Evolutionary conservation across 2,329 filamentous ascomycete species (phyloP), one percentile per base, ranked within the genome.

Genomic region (Aureobasidium sp.): DNA sequence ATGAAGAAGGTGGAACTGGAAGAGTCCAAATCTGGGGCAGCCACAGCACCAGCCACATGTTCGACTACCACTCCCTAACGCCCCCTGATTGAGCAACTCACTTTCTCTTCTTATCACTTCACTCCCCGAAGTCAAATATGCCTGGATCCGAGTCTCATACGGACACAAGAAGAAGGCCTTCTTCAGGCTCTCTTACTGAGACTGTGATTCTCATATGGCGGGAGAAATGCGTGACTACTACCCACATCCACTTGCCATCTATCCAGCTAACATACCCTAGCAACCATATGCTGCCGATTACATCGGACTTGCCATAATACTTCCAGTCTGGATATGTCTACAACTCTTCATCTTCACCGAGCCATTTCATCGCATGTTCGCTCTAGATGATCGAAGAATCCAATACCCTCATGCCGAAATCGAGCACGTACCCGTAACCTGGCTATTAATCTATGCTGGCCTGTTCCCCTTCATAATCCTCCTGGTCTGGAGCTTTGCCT

Each of bases 281-380:
- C 87, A 85, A 72, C 91, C 90, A 1, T 94, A 97, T 78, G 89
- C 90, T 12, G 85, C 90, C 6, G 94, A 99, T 73, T 97, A 96
- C 75, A 75, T 95, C 33, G 90, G 91, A 39, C 83, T 97, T 65
- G 77, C 79, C 1, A 73, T 89, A 42, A 79, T 97, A n/a, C 70
- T 91, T 8, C 77, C 80, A 5, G 83, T 81, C 57, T 94, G 90
- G 74, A 74, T 88, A 19, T 68, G 86, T 37, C 48, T 66, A 9
- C 70, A 90, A 82, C 80, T 90, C 47, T 80, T 85, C 74, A 77
- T 89, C 68, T 80, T 88, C 66, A 82, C 90, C 68, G 86, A 87
- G 64, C 94, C 94, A 0, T 97, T 97, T 73, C 91, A 97, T 73
- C 91, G 90, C 76, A 89, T 97, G 85, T 97, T 99, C 77, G 89